A percentile compares a stretch with the other conserved stretches of the same genome.
phyloP scores from a whole-genome alignment of 805 yeast species.

The Spencermartinsiella europaea region DNA sequence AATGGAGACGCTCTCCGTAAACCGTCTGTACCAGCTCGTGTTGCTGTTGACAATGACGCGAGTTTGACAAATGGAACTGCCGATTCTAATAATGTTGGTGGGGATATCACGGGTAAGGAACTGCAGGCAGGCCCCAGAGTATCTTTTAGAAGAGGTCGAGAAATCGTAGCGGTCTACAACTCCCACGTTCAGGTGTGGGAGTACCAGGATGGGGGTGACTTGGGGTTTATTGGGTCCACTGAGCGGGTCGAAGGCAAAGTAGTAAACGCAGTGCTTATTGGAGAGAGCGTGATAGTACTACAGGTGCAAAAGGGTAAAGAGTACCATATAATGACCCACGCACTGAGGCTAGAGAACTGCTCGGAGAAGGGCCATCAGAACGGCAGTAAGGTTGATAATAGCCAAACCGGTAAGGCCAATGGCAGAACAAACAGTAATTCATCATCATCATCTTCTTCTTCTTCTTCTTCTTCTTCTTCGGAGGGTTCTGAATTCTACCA shows the following conservation, averaged over 20 bases:
- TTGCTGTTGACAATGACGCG: background rate
- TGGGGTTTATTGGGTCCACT: slow-evolving; percentile 12
- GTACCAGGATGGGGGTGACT: slow-evolving; percentile 4
- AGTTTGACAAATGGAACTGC: background rate
- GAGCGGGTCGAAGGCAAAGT: slow-evolving; percentile 14
- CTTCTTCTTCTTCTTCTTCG: too few relatives aligned
- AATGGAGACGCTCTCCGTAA: background rate
- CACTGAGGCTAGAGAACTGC: background rate
- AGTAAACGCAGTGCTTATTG: slow-evolving; percentile 4
- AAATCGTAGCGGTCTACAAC: background rate
- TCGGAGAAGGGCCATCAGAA: background rate
- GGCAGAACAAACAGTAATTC: too few relatives aligned
- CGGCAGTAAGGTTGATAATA: background rate
- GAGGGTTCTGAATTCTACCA: background rate
- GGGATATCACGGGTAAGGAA: too few relatives aligned
- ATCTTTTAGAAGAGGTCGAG: background rate
- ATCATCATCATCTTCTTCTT: too few relatives aligned
- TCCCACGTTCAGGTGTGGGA: slow-evolving; percentile 17
- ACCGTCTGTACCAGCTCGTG: background rate
- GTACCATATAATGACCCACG: background rate
- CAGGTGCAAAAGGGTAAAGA: background rate
- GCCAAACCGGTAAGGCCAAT: too few relatives aligned
- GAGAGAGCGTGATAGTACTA: background rate
- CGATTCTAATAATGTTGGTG: too few relatives aligned
- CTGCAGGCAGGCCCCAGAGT: background rate